Base-by-base conservation (phyloP, 768 basidiomycete genomes). In the Mycena amicta region DNA sequence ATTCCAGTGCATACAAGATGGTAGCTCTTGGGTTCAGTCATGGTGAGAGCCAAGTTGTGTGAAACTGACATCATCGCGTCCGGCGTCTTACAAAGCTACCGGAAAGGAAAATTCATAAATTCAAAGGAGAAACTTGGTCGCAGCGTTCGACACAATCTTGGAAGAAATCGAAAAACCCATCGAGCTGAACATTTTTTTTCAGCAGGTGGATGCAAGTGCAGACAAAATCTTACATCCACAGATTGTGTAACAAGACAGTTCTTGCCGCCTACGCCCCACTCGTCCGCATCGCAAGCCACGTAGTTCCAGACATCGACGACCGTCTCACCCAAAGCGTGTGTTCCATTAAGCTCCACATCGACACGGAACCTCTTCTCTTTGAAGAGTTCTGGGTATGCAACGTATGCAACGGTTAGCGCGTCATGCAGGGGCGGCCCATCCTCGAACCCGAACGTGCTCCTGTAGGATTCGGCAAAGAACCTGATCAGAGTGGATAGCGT, bases 341-440 rank as follows among this genome's bases (percentile, higher is more conserved):
- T 72, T 3, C 89, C 90, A 5, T 75, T 78, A 18, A 89, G 77
- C 64, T 95, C 93, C n/a, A 92, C 81, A 61, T 95, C 93, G 0
- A 95, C 92, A 45, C 89, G 80, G 68, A 87, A 84, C n/a, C 93
- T 77, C 50, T 69, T 81, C 30, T 74, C 73, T 23, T 70, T 69
- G 70, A 94, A 93, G 1, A 93, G 64, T 4, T 84, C 78, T 0
- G 92, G 91, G n/a, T 73, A 71, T 1, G 85, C 82, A 31, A 93
- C 77, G 60, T 90, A 95, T 11, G 86, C 89, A 46, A 95, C 76
- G 0, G 93, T 92, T 31, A 95, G 77, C 0, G 92, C 85, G 65
- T 95, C 94, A 61, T 96, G 94, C 2, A 95, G 76, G 2, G 94
- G 94, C 5, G 94, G 94, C 0, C 92, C 93, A 30, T 89, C 80